Evolutionary conservation across 2,329 filamentous ascomycete genomes (phyloP), one percentile per base, ranked within the genome.

Genomic region (Colletotrichum tropicale): DNA sequence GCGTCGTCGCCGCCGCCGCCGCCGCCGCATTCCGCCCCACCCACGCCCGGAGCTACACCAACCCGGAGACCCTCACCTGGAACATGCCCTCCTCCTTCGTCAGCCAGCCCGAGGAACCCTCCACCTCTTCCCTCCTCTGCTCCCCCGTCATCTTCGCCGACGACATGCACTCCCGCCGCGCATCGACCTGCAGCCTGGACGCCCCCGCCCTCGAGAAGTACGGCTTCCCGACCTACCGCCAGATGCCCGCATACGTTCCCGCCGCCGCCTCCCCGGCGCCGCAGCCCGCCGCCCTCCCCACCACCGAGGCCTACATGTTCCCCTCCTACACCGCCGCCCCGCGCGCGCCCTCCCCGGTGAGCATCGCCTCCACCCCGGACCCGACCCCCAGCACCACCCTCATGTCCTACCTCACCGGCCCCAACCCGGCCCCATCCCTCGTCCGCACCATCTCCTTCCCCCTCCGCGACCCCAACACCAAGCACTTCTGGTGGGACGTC

Each of bases 401-500:
- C 73, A 88, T 96, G 80, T 89, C 90, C 77, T 98, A 97, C 85
- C 91, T 98, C 64, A 96, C 94, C 4, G 88, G 90, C 1, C 86
- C 94, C 76, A 98, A 98, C 82, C 96, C 96, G 24, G 93, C 95
- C 26, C 94, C 96, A 21, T 93, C 94, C 55, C 88, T 98, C 38
- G 95, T 98, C 48, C 94, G 94, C 81, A 94, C 93, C 79, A 91
- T 96, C 79, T 94, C 94, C 75, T 93, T 94, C 82, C 92, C 86
- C 78, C 88, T 89, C 81, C 91, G 88, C 78, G 94, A 92, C 83
- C 93, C 89, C 81, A 91, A 89, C 85, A 93, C 90, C 80, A 95
- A 93, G 83, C 93, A 98, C 87, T 98, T 96, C 85, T 98, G 96
- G 96, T 98, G 95, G 94, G 96, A 98, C 81, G 91, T 98, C 74